Evolutionary conservation across 2,329 filamentous ascomycete genomes (phyloP), one percentile per base, ranked within the genome.

Genomic region (Monilinia polystroma): DNA sequence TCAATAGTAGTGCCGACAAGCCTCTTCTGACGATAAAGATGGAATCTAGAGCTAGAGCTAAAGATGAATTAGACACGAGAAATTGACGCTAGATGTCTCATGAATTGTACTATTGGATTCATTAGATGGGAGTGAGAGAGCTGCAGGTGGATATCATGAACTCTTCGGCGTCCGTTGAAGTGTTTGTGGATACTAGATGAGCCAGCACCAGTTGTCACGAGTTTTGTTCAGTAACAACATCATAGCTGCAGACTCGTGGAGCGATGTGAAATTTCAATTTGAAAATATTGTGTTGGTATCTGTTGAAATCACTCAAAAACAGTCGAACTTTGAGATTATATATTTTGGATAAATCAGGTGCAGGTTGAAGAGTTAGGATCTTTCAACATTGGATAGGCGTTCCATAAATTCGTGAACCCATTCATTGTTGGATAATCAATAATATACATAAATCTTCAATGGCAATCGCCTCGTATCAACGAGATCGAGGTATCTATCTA

Each of bases 401-500:
- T 43, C 12, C 41, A 43, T 43, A 16, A 43, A 43, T 16, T 16
- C 41, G 41, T n/a, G 23, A n/a, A 35, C n/a, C 29, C 7, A 4
- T 47, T 20, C 7, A 4, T 47, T 20, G n/a, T 12, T 51, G n/a
- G n/a, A 20, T 20, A 51, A 20, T 51, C 45, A 23, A 47, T 62
- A 62, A 52, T 62, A 26, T 62, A 62, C 58, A 60, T 26, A 51
- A 14, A 7, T 51, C 45, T 32, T 52, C 45, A 11, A 18, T 26
- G 53, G 53, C 14, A 38, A 16, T 16, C 32, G 16, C 11, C 53
- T 56, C 5, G 16, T 26, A 41, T 18, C 14, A n/a, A 51, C 29
- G 20, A 38, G 29, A 41, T 45, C 29, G 12, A 51, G 45, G 45
- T 62, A 62, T 62, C 45, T 60, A 51, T 60, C 45, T 62, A 62